Evolutionary conservation across 148 eudicot genomes (phyloP).

Genomic region (Silene latifolia): DNA sequence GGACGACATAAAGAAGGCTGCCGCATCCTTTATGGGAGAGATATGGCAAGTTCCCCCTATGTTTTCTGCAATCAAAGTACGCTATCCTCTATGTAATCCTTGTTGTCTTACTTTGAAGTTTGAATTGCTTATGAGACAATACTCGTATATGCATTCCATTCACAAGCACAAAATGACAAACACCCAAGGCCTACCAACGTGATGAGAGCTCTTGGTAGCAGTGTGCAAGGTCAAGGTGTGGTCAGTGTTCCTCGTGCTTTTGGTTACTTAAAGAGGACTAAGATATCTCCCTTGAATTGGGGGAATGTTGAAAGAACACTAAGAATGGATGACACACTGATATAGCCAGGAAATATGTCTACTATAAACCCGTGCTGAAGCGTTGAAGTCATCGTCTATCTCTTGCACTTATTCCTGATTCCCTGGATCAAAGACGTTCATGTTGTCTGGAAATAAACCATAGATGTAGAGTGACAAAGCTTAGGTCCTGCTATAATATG

Average conservation of each 20-base stretch:
- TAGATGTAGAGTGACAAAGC: neutral
- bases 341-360: neutral
- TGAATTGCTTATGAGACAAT: neutral
- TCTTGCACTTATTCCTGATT: neutral
- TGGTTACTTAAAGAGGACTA: neutral
- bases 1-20: conserved; percentile 75
- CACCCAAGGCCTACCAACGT: neutral
- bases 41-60: conserved; percentile 99
- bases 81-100: conserved; percentile 15
- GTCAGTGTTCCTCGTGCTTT: too few species aligned
- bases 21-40: conserved; percentile 81
- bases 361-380: neutral
- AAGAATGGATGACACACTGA: neutral
- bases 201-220: neutral
- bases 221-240: too few species aligned
- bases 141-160: neutral
- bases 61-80: conserved; percentile 98
- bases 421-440: neutral
- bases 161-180: neutral
- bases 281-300: too few species aligned
- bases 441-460: neutral
- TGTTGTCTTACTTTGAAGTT: conserved; percentile 6
- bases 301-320: neutral
- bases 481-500: neutral
- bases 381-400: neutral